Base-by-base conservation (phyloP, 257 asterid species). In the Solanum sitiens region DNA sequence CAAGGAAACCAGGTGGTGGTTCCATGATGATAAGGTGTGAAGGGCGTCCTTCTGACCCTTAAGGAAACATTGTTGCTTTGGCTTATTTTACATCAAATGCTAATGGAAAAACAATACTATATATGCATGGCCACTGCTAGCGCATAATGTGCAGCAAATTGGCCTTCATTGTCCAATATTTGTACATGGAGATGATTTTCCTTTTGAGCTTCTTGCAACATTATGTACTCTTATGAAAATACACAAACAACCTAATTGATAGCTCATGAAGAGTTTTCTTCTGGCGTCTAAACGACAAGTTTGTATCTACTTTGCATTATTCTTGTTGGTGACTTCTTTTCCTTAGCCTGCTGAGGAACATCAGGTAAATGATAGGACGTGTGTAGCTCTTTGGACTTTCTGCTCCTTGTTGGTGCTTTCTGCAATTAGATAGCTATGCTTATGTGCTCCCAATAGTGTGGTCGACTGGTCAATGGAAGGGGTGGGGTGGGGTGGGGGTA, bases 1-100 rank as follows among this genome's bases (percentile, higher is more conserved):
- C 37, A 97, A 97, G 95, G 99, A 97, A 94, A 97, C 99, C 63
- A 95, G 99, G 91, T 97, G 99, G 98, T 95, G 98, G 99, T 97
- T 97, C 93, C 98, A 97, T 40, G 98, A 97, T 59, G 98, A 95
- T 91, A 97, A 95, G 91, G 99, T 96, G 94, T 96, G 91, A 88
- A 85, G 61, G 86, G 85, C 67, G 61, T 56, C 88, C 45, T 53
- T 67, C 53, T 68, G 79, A 47, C 84, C 42, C 82, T 30, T 61
- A 3, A 87, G 79, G 74, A 68, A 77, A 86, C 87, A 45, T 53
- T 35, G 91, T 67, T 74, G 87, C 67, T 53, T 33, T 37, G 72
- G 79, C 87, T 86, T 83, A 56, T 42, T 40, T 84, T 23, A 83
- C 88, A 85, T 74, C 79, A 86, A 87, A 86, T 83, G 59, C 33